These are phyloP conservation scores for Laburnicola sp. DNA, from an alignment of 2,329 filamentous ascomycete species.

Conservation along the genomic window DNA sequence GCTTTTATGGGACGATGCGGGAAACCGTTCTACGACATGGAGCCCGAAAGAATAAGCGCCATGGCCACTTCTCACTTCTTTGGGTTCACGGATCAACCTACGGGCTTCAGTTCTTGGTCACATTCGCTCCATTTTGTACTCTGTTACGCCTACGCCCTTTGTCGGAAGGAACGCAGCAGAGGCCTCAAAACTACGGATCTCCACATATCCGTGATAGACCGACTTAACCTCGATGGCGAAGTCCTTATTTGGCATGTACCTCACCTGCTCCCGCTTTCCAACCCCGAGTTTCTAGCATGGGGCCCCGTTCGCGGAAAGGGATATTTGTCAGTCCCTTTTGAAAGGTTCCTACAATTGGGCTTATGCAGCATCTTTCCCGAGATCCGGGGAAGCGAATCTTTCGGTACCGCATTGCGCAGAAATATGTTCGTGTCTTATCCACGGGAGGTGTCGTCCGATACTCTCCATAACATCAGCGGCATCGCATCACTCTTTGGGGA, in stretches of 20 bases:
- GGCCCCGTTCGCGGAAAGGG: slow-evolving; percentile 7
- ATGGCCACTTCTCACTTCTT: not conserved
- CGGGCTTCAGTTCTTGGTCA: slow-evolving; percentile 11
- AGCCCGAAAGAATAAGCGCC: not conserved
- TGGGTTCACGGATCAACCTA: not conserved
- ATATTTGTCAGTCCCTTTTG: slow-evolving; percentile 1
- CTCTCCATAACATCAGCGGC: too few relatives aligned
- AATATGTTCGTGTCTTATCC: too few relatives aligned
- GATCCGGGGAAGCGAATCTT: not conserved
- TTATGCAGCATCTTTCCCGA: not conserved
- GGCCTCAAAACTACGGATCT: not conserved
- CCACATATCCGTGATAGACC: slow-evolving; percentile 10
- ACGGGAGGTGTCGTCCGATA: too few relatives aligned
- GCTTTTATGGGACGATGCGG: slow-evolving; percentile 1
- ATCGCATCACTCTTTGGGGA: too few relatives aligned
- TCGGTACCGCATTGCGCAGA: too few relatives aligned
- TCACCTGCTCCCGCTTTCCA: not conserved
- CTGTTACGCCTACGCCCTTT: not conserved
- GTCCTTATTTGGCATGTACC: slow-evolving; percentile 11
- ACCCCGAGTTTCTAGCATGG: slow-evolving; percentile 6
- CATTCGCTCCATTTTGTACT: slow-evolving; percentile 10
- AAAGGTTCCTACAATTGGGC: not conserved
- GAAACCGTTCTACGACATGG: not conserved
- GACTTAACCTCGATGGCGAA: not conserved
- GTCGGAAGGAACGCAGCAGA: too few relatives aligned